These are phyloP conservation scores for Ceriops zippeliana DNA, from an alignment of 345 rosid species.

Conservation along the genomic window DNA sequence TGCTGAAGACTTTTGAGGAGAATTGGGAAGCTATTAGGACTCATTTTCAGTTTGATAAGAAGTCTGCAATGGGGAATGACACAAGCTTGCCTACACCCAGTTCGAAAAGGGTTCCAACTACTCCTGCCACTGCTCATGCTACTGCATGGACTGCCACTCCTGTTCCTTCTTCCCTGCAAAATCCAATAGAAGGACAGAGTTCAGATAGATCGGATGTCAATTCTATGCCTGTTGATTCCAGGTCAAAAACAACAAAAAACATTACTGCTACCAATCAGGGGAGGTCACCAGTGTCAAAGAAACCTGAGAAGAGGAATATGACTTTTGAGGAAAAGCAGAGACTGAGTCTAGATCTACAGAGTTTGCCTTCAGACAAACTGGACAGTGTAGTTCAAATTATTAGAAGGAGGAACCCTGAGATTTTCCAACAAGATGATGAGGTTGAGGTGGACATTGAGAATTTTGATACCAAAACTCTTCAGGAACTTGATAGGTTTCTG, in stretches of 20 bases:
- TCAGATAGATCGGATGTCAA: slow-evolving; percentile 48
- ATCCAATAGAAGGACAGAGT: slow-evolving; percentile 17
- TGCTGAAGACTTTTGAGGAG: slow-evolving; percentile 63
- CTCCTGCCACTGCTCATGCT: slow-evolving; percentile 4
- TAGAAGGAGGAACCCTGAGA: slow-evolving; percentile 65
- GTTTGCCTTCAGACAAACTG: slow-evolving; percentile 71
- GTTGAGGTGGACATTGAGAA: slow-evolving; percentile 85
- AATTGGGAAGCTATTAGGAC: slow-evolving; percentile 51
- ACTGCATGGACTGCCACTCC: slow-evolving; percentile 3
- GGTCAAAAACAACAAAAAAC: slow-evolving; percentile 7
- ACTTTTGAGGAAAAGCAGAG: slow-evolving; percentile 78
- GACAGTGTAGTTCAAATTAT: slow-evolving; percentile 76
- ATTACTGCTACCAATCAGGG: slow-evolving; percentile 9
- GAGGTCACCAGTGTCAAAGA: slow-evolving; percentile 33
- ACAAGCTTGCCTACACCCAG: slow-evolving; percentile 22
- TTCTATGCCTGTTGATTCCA: slow-evolving; percentile 34
- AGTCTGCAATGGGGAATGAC: slow-evolving; percentile 24
- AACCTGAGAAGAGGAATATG: slow-evolving; percentile 57
- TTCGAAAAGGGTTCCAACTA: slow-evolving; percentile 27
- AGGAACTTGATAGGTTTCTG: slow-evolving; percentile 76
- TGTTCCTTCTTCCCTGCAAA: slow-evolving; percentile 15
- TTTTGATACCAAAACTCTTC: slow-evolving; percentile 75
- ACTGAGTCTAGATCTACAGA: slow-evolving; percentile 65
- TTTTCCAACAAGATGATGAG: slow-evolving; percentile 76
- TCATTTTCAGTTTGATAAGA: slow-evolving; percentile 35